Percentiles rank a stretch among this genome's conserved stretches.
phyloP scores from a whole-genome alignment of 768 basidiomycete genomes.

The Macrolepiota fuliginosa region DNA sequence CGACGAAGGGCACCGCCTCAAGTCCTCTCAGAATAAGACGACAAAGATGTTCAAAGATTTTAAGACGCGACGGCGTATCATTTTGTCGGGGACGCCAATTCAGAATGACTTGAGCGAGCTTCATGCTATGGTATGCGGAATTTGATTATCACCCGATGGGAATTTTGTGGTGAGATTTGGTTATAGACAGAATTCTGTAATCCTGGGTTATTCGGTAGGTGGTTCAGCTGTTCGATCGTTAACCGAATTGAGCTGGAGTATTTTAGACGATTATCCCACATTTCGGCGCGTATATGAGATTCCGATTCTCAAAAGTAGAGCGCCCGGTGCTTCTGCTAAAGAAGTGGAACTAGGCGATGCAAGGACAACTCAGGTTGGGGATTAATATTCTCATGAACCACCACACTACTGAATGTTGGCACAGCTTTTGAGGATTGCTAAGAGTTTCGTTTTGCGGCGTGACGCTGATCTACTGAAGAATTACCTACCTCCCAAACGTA shows the following conservation, averaged over 20 bases:
- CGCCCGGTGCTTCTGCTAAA: slow-evolving; percentile 67
- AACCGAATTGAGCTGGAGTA: slow-evolving; percentile 5
- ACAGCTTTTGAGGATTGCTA: slow-evolving; percentile 71
- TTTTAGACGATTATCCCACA: slow-evolving; percentile 66
- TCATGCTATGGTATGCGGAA: slow-evolving; percentile 78
- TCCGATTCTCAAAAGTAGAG: slow-evolving; percentile 84
- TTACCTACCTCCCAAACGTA: slow-evolving; percentile 91
- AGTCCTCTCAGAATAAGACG: slow-evolving; percentile 90
- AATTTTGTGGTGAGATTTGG: not conserved
- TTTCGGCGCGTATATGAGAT: slow-evolving; percentile 83
- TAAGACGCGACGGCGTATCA: slow-evolving; percentile 73
- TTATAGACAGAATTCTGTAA: slow-evolving; percentile 88
- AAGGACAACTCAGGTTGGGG: slow-evolving; percentile 67
- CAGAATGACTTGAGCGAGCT: slow-evolving; percentile 97
- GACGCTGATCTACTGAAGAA: slow-evolving; percentile 80
- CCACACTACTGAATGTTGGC: not conserved
- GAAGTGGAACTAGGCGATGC: slow-evolving; percentile 78
- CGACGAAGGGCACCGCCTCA: slow-evolving; percentile 96
- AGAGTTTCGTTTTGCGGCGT: slow-evolving; percentile 87
- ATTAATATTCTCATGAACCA: not conserved
- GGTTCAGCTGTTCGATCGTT: not conserved
- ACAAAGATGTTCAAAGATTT: slow-evolving; percentile 81
- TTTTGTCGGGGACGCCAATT: slow-evolving; percentile 94
- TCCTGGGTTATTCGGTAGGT: slow-evolving; percentile 79
- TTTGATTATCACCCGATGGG: not conserved